Evolutionary conservation across 2,329 filamentous ascomycete genomes (phyloP).

Genomic region (Dissoconium aciculare): DNA sequence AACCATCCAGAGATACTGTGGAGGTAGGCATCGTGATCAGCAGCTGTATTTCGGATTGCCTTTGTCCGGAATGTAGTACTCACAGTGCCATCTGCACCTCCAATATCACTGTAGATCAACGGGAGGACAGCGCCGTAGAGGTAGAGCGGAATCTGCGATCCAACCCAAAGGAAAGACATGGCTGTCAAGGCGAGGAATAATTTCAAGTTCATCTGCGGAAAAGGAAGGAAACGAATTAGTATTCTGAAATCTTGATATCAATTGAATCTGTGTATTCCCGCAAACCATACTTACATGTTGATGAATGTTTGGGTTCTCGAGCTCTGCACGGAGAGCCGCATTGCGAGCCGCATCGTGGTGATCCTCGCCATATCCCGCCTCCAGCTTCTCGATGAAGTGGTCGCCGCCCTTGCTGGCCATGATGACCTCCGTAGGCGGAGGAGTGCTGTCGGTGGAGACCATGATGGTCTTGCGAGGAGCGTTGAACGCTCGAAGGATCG

Average conservation of each 20-base stretch:
- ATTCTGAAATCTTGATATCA: background rate
- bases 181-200: conserved; percentile 39
- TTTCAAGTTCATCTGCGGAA: conserved; percentile 29
- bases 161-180: conserved; percentile 46
- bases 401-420: background rate
- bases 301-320: conserved; percentile 6
- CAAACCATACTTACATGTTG: conserved; percentile 2
- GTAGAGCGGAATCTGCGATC: conserved; percentile 44
- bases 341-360: background rate
- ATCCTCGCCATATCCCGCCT: conserved; percentile 6
- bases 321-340: conserved; percentile 1
- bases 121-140: conserved; percentile 29
- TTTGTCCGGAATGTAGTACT: no score
- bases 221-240: background rate
- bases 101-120: conserved; percentile 45
- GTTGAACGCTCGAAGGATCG: no score
- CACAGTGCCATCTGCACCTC: conserved; percentile 38
- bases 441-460: background rate
- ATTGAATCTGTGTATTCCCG: background rate
- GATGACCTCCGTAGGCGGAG: background rate
- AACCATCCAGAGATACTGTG: conserved; percentile 34
- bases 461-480: no score
- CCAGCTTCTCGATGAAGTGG: conserved; percentile 11
- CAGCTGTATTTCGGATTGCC: no score
- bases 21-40: no score